phyloP scores from a whole-genome alignment of 1,284 basidiomycete genomes.

The Melanopsichium pennsylvanicum region DNA sequence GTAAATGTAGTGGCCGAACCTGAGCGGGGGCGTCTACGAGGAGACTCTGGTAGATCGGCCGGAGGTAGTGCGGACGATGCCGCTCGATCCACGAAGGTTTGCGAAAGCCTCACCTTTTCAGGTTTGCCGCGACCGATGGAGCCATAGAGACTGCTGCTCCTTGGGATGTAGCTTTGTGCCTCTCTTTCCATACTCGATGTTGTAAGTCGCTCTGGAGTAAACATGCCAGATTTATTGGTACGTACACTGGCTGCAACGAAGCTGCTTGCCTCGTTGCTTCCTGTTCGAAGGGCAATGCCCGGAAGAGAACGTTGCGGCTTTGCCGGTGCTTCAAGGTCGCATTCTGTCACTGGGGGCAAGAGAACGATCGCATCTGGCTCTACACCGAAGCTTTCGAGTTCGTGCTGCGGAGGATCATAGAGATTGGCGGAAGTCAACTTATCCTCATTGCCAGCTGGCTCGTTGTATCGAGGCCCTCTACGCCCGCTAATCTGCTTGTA shows the following conservation, averaged over 20 bases:
- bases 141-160: constrained; percentile 37
- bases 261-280: not conserved
- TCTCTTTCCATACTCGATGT: not conserved
- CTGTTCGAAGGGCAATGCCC: not conserved
- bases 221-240: no score
- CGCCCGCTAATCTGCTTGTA: constrained; percentile 43
- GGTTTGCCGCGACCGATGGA: constrained; percentile 6
- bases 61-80: not conserved
- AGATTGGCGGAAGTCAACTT: not conserved
- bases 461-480: constrained; percentile 23
- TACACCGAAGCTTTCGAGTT: no score
- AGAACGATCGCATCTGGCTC: constrained; percentile 2
- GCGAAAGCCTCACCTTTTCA: not conserved
- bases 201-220: not conserved
- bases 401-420: no score
- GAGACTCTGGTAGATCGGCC: not conserved
- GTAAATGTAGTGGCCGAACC: constrained; percentile 12
- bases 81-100: not conserved
- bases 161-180: constrained; percentile 6
- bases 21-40: constrained; percentile 24
- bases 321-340: constrained; percentile 9
- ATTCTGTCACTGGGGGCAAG: constrained; percentile 22
- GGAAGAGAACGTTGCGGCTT: not conserved
- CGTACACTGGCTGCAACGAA: no score
- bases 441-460: not conserved